Conservation (phyloP, 2,329 filamentous ascomycete genomes). For the Ophiostoma piceae region DNA sequence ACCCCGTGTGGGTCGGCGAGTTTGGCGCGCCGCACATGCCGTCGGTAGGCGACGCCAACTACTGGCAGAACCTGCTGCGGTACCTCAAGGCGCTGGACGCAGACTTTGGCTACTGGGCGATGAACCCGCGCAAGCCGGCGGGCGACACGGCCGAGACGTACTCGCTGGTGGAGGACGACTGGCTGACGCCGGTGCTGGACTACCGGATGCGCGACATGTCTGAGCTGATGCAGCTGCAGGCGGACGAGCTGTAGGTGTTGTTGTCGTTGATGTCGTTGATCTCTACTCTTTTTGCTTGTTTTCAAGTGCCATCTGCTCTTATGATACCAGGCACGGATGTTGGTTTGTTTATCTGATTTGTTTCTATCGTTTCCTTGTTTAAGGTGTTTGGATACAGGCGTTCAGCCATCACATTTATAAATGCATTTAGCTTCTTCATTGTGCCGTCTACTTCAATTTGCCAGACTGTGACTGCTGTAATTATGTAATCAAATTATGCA, state of each 20-base stretch:
- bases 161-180: slow-evolving; percentile 57
- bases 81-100: slow-evolving; percentile 55
- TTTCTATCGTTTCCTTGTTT: background rate
- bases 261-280: background rate
- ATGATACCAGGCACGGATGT: slow-evolving; percentile 21
- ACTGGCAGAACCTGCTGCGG: slow-evolving; percentile 59
- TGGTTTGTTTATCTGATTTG: background rate
- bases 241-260: slow-evolving; percentile 11
- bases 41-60: slow-evolving; percentile 54
- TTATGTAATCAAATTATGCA: no score
- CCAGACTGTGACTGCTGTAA: no score
- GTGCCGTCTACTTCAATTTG: no score
- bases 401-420: background rate
- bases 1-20: slow-evolving; percentile 65
- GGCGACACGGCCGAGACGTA: slow-evolving; percentile 56
- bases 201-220: slow-evolving; percentile 59
- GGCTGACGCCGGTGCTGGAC: slow-evolving; percentile 57
- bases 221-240: slow-evolving; percentile 37
- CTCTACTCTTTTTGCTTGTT: background rate
- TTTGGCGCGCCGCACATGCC: slow-evolving; percentile 55
- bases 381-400: slow-evolving; percentile 2
- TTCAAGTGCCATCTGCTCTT: slow-evolving; percentile 8
- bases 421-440: background rate
- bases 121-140: slow-evolving; percentile 61
- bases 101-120: slow-evolving; percentile 66